Evolutionary conservation across 2,329 filamentous ascomycete species (phyloP).

Genomic region (Sporothrix variecibatus): DNA sequence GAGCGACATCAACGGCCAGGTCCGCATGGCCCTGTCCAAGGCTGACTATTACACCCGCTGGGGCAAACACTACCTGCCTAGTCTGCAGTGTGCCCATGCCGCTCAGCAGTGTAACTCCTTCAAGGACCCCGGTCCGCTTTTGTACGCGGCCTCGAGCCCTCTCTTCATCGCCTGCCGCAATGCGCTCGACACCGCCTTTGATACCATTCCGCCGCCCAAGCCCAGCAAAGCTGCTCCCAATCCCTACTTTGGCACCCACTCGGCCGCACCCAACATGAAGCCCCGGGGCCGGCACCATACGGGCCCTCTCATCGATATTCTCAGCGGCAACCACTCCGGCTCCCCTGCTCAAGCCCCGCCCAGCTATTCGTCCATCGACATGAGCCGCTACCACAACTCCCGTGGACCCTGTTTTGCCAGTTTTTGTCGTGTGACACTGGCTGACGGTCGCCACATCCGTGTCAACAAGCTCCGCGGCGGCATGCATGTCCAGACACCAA

Average conservation of each 20-base stretch:
- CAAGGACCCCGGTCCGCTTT: constrained; percentile 60
- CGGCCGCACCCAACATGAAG: not conserved
- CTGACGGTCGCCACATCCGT: constrained; percentile 41
- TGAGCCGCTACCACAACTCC: constrained; percentile 48
- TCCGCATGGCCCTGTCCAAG: constrained; percentile 49
- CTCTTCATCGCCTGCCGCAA: constrained; percentile 56
- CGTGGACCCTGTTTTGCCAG: constrained; percentile 56
- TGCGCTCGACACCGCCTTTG: constrained; percentile 52
- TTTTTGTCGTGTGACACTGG: constrained; percentile 48
- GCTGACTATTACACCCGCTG: constrained; percentile 49
- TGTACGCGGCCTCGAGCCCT: constrained; percentile 53
- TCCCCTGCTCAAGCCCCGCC: constrained; percentile 22
- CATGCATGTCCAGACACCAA: constrained; percentile 52
- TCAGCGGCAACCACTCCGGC: not conserved
- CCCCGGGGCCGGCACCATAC: not conserved
- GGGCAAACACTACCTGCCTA: constrained; percentile 61
- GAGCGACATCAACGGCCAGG: constrained; percentile 55
- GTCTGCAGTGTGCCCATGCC: constrained; percentile 57
- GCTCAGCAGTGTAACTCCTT: constrained; percentile 63
- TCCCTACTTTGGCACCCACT: not conserved
- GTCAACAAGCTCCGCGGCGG: constrained; percentile 50
- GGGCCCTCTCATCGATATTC: not conserved
- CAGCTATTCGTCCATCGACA: constrained; percentile 32
- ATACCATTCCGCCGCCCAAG: constrained; percentile 47
- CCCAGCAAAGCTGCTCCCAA: constrained; percentile 37